A percentile compares a stretch with the other conserved stretches of the same genome.
Evolutionary conservation across 1,284 basidiomycete species (phyloP).

Genomic region (Rhodotorula sp.): DNA sequence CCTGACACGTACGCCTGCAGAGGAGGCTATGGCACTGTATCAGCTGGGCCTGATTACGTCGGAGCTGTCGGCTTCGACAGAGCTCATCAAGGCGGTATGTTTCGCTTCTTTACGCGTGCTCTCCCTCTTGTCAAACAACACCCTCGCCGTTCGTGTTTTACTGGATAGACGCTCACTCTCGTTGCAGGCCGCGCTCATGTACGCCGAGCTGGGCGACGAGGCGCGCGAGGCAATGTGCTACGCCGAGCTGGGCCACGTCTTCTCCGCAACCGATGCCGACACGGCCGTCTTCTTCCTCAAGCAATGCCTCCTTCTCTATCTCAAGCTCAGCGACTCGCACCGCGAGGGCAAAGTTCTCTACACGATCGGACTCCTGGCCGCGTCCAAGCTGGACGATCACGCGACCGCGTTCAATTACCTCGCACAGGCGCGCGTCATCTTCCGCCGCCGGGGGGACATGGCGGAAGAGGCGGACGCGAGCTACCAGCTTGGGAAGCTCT

Average conservation of each 20-base stretch:
- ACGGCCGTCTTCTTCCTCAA: conserved; percentile 10
- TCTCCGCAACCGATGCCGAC: conserved; percentile 3
- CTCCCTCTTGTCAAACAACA: no score
- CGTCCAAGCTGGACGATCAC: not conserved
- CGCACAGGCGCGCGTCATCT: conserved; percentile 21
- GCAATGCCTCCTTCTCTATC: conserved; percentile 24
- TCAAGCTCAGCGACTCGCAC: conserved; percentile 16
- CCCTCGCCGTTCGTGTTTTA: no score
- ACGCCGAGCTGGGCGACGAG: conserved; percentile 7
- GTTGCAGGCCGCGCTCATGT: conserved; percentile 20
- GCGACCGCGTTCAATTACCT: conserved; percentile 8
- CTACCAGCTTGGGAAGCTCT: conserved; percentile 27
- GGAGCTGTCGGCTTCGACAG: not conserved
- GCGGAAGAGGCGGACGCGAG: conserved; percentile 11
- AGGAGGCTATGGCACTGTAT: conserved; percentile 27
- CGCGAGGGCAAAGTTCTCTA: conserved; percentile 21
- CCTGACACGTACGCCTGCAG: not conserved
- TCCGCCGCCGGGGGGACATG: not conserved
- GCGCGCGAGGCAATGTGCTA: conserved; percentile 27
- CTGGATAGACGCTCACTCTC: not conserved
- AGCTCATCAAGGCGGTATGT: no score
- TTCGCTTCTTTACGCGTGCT: no score
- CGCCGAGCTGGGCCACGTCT: conserved; percentile 23
- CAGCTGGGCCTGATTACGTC: conserved; percentile 17
- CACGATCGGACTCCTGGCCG: conserved; percentile 13